These are phyloP conservation scores for Penicillium rolfsii DNA, from an alignment of 2,329 filamentous ascomycete species.

Conservation along the genomic window DNA sequence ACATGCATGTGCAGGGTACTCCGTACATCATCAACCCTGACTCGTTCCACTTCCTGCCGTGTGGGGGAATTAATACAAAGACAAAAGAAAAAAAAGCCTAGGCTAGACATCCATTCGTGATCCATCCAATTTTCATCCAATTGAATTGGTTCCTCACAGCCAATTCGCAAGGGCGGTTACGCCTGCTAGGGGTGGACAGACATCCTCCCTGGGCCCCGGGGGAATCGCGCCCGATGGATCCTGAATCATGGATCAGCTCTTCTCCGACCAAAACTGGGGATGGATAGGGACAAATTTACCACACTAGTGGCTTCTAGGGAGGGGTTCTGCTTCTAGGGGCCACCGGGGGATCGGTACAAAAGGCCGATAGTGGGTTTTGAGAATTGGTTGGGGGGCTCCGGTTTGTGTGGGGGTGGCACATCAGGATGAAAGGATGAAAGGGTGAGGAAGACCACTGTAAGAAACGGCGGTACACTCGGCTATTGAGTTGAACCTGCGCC, in stretches of 20 bases:
- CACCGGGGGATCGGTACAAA: constrained; percentile 13
- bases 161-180: neutral
- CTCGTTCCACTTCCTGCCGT: constrained; percentile 11
- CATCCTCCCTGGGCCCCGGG: neutral
- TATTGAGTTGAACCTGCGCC: neutral
- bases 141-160: too few relatives aligned
- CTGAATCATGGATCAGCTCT: constrained; percentile 16
- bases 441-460: neutral
- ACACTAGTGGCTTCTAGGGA: neutral
- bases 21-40: neutral
- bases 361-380: neutral
- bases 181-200: constrained; percentile 1
- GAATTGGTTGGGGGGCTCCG: constrained; percentile 1
- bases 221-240: constrained; percentile 11
- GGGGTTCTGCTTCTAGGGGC: neutral
- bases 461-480: neutral
- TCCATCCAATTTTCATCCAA: too few relatives aligned
- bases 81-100: constrained; percentile 1
- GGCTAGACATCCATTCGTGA: neutral
- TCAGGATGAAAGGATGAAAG: neutral
- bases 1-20: neutral
- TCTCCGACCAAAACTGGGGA: constrained; percentile 10
- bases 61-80: constrained; percentile 9
- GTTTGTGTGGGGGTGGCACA: neutral
- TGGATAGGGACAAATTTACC: neutral